Evolutionary conservation across 108 stramenopile genomes (phyloP), one percentile per base, ranked within the genome.

Genomic region (Fistulifera pelliculosa): DNA sequence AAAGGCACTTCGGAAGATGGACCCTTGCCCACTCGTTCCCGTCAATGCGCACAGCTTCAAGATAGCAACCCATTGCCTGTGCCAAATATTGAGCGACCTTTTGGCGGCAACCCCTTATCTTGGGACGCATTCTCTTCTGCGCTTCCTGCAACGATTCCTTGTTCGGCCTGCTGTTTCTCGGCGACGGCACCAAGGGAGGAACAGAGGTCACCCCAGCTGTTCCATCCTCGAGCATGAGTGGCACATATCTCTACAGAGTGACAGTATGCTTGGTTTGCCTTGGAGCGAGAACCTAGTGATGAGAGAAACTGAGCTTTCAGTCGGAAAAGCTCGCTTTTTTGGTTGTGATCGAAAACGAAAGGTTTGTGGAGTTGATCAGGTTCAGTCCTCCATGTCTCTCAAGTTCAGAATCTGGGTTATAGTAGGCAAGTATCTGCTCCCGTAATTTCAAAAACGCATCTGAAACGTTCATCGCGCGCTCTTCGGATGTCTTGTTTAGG

Each of bases 11-110:
- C 1, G 93, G 80, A 49, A 97, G 75, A 54, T 88, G 81, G 18
- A 93, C 78, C 39, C 91, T 60, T 12, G 87, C 73, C 52, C 81
- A 72, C 22, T 91, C 87, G 43, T 67, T 60, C 19, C 83, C 49
- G 55, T 88, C 84, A 27, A 85, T 80, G 38, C 68, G 70, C 7
- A 94, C 64, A 38, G 86, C 86, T 55, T 94, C 93, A 23, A 96
- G 73, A 60, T 84, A 97, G 73, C 96, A 96, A 10, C 92, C 93
- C 80, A 94, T 83, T 4, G 94, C 90, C 59, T 97, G 94, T 18
- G 85, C 87, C 41, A 85, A 65, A 51, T 90, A 90, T 45, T 90
- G 87, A 12, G 71, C 70, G 38, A 80, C 77, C 58, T 83, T 85
- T 85, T 90, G 1, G 74, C 54, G 24, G 49, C 58, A 58, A 69